Evolutionary conservation across 768 basidiomycete genomes (phyloP).

Genomic region (Leccinum ochraceum): DNA sequence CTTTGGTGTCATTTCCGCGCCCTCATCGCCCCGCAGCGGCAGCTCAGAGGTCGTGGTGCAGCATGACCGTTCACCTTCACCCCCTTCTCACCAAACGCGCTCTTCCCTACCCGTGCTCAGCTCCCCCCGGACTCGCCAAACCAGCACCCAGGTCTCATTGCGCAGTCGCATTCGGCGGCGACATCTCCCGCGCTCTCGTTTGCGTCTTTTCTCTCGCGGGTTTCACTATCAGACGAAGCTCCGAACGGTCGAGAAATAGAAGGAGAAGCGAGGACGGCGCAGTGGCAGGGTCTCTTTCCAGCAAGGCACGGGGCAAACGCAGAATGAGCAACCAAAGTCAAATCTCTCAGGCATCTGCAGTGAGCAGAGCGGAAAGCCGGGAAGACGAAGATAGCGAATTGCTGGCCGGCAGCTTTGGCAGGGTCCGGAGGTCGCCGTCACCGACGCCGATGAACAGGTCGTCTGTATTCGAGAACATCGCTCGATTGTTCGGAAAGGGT

Average conservation of each 20-base stretch:
- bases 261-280: constrained; percentile 50
- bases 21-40: constrained; percentile 23
- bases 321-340: constrained; percentile 46
- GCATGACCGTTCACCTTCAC: neutral
- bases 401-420: constrained; percentile 28
- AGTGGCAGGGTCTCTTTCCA: constrained; percentile 27
- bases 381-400: constrained; percentile 38
- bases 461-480: constrained; percentile 63
- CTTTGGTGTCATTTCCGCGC: constrained; percentile 22
- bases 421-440: constrained; percentile 36
- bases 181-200: constrained; percentile 23
- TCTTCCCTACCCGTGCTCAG: constrained; percentile 16
- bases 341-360: constrained; percentile 40
- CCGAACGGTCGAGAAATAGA: constrained; percentile 49
- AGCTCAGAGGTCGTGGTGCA: constrained; percentile 18
- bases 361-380: constrained; percentile 40
- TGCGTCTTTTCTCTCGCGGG: constrained; percentile 12
- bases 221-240: constrained; percentile 50
- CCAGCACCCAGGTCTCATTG: neutral
- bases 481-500: constrained; percentile 62
- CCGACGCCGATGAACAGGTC: constrained; percentile 40
- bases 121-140: constrained; percentile 7
- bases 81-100: neutral
- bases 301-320: constrained; percentile 35
- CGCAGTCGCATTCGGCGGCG: neutral